Percentiles rank a stretch among this genome's conserved stretches.
phyloP scores from a whole-genome alignment of 2,329 filamentous ascomycete species.

The Fusarium pseudograminearum region DNA sequence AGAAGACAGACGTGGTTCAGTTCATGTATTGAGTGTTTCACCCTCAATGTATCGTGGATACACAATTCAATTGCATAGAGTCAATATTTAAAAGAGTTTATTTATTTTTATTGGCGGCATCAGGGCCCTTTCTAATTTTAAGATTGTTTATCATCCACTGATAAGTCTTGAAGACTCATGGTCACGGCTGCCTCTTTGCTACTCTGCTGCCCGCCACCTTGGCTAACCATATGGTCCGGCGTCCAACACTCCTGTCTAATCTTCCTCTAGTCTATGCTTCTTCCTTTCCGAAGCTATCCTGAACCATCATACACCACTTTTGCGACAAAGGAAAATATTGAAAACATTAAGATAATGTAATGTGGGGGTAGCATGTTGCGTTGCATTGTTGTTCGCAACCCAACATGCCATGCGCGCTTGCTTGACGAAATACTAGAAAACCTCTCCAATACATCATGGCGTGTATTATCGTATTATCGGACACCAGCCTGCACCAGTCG shows the following conservation, averaged over 20 bases:
- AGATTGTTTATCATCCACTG: not conserved
- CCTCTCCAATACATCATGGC: conserved; percentile 1
- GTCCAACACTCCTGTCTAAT: not conserved
- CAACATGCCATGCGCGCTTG: conserved; percentile 16
- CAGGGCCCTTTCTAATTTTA: not conserved
- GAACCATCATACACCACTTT: conserved; percentile 1
- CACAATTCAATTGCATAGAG: no score
- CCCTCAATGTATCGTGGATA: not conserved
- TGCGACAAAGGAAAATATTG: conserved; percentile 19
- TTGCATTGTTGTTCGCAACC: not conserved
- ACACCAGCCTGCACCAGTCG: conserved; percentile 37
- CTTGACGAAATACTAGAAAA: conserved; percentile 13
- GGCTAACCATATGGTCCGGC: not conserved
- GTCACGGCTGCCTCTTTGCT: not conserved
- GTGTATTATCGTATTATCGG: conserved; percentile 21
- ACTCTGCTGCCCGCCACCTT: not conserved
- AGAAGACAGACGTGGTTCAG: not conserved
- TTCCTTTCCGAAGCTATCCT: not conserved
- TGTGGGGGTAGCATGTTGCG: not conserved
- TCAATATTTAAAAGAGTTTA: not conserved
- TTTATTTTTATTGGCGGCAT: not conserved
- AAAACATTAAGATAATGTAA: conserved; percentile 27
- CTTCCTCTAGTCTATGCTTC: conserved; percentile 13
- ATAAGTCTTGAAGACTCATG: not conserved
- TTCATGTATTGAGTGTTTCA: not conserved